Evolutionary conservation across 257 asterid genomes (phyloP).

Genomic region (Hygrophila difformis): DNA sequence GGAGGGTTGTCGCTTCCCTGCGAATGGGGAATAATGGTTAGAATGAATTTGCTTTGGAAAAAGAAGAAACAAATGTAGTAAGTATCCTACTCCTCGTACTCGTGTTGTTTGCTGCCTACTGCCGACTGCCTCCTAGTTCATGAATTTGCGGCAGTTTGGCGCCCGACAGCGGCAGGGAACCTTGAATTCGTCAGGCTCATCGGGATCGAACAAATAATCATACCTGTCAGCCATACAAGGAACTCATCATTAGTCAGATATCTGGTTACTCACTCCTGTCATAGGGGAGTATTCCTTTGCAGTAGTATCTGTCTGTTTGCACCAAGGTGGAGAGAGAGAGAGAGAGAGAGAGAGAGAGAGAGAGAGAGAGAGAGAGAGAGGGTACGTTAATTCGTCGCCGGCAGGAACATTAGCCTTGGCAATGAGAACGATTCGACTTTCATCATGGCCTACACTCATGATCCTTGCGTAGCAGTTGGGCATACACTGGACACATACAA

Average conservation of each 20-base stretch:
- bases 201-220: constrained; percentile 88
- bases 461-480: constrained; percentile 98
- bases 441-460: constrained; percentile 95
- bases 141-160: constrained; percentile 78
- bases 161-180: constrained; percentile 90
- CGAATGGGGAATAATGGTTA: too few relatives aligned
- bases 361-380: constrained; percentile 21
- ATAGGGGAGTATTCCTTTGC: too few relatives aligned
- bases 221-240: constrained; percentile 45
- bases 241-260: constrained; percentile 12
- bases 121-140: constrained; percentile 87
- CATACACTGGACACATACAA: constrained; percentile 63
- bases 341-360: background rate
- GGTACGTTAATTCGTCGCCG: constrained; percentile 87
- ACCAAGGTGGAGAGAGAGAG: too few relatives aligned
- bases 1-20: too few relatives aligned
- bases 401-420: constrained; percentile 78
- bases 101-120: too few relatives aligned
- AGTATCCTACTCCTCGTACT: too few relatives aligned
- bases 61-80: too few relatives aligned
- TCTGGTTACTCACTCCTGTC: background rate
- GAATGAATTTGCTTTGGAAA: too few relatives aligned
- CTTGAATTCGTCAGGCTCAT: constrained; percentile 77
- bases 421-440: constrained; percentile 93
- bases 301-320: too few relatives aligned